Conservation (phyloP, 2,329 filamentous ascomycete species). For the Aspergillus nomiae region DNA sequence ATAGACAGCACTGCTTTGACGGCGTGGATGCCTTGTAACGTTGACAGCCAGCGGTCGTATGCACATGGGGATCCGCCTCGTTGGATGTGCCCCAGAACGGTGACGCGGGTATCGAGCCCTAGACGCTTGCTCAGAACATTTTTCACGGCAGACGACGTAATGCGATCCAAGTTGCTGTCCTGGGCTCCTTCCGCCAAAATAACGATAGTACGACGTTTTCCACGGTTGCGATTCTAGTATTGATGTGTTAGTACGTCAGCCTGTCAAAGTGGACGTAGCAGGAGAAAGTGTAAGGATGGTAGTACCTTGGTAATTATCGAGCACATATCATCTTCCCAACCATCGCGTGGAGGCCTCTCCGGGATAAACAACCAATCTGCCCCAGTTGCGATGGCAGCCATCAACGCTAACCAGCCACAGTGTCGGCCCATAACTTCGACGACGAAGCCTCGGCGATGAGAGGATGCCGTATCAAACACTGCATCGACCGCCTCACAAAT, state of each 20-base stretch:
- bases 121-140: conserved; percentile 81
- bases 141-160: conserved; percentile 79
- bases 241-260: not conserved
- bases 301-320: conserved; percentile 69
- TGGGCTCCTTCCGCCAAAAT: conserved; percentile 95
- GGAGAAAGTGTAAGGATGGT: not conserved
- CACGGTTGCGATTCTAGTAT: conserved; percentile 72
- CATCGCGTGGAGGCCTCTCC: conserved; percentile 82
- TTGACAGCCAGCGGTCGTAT: conserved; percentile 91
- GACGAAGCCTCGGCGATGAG: conserved; percentile 94
- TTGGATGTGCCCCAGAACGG: conserved; percentile 95
- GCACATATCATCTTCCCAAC: conserved; percentile 91
- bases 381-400: conserved; percentile 92
- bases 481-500: conserved; percentile 97
- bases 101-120: conserved; percentile 87
- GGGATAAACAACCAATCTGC: conserved; percentile 98
- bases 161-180: conserved; percentile 80
- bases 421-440: conserved; percentile 98
- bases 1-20: conserved; percentile 89
- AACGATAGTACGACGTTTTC: conserved; percentile 97
- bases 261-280: not conserved
- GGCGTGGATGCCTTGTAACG: conserved; percentile 90
- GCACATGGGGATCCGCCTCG: conserved; percentile 88
- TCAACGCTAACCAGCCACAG: conserved; percentile 95
- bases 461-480: conserved; percentile 89